Base-by-base conservation (phyloP, 2,329 filamentous ascomycete genomes). In the Graphilbum ipis-grandicollis region DNA sequence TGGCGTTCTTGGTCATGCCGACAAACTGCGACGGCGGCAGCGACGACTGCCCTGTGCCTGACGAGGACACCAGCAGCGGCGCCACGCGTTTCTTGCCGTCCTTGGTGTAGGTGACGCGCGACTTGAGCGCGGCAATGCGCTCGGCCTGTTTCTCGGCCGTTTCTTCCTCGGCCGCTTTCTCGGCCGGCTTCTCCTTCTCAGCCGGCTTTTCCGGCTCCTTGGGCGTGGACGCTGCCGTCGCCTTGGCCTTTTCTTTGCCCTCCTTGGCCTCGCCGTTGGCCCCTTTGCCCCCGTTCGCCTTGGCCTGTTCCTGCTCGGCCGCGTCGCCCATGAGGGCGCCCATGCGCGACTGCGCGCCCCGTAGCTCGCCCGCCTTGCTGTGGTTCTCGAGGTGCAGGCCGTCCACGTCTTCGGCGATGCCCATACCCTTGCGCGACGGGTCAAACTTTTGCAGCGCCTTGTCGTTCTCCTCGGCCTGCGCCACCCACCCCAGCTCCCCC, bases 71-170 rank as follows among this genome's bases (percentile, higher is more conserved):
- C 12, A 98, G 66, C 44, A 98, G 65, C 2, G 90, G 90, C 4
- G 85, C 82, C 38, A 98, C 88, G 38, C 90, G 73, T 60, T 98
- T 98, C 59, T 90, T 96, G 22, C 90, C 90, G 46, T 98, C 88
- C 53, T 94, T 96, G 0, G 84, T 93, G 41, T 94, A 78, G 0
- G 88, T 94, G 4, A 96, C 86, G 36, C 90, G 72, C 43, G 88
- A 83, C 56, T 96, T 96, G 44, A 96, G 58, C 48, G 63, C 63
- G 43, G 60, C 65, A 49, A 72, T 64, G 41, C 67, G 58, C 41
- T 70, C 62, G 1, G 62, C 66, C 4, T 60, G 52, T 51, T 73
- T 71, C 44, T 71, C 65, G 1, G 61, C 61, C 9, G 55, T 56
- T 44, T 72, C 67, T 36, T 48, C 43, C 29, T 66, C 59, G 5